A percentile compares a stretch with the other conserved stretches of the same genome.
phyloP scores from a whole-genome alignment of 2,329 filamentous ascomycete genomes.

The Fonsecaea multimorphosa region DNA sequence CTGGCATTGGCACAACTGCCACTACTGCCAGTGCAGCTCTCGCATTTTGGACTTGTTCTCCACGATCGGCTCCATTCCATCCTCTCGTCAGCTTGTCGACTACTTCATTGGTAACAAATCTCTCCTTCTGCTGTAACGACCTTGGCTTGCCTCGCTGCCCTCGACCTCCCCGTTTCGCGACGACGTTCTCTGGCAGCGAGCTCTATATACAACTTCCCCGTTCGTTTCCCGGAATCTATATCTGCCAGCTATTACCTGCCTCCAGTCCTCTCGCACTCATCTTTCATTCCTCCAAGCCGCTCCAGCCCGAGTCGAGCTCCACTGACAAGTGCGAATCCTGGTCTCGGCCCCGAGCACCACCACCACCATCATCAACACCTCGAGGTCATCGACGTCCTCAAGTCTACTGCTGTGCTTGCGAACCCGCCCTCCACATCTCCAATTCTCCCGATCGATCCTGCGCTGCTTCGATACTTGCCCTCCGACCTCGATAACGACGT shows the following conservation, averaged over 20 bases:
- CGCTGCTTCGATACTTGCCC: constrained; percentile 12
- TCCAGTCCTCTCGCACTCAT: constrained; percentile 10
- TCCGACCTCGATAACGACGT: constrained; percentile 13
- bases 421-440: constrained; percentile 11
- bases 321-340: constrained; percentile 21
- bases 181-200: constrained; percentile 11
- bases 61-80: constrained; percentile 23
- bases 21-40: constrained; percentile 1
- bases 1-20: constrained; percentile 17
- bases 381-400: constrained; percentile 26
- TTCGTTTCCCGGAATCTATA: constrained; percentile 4
- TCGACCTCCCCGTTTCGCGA: constrained; percentile 15
- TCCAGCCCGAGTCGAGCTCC: constrained; percentile 25
- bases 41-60: constrained; percentile 22
- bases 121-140: constrained; percentile 21
- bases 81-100: constrained; percentile 34
- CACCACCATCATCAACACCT: constrained; percentile 31
- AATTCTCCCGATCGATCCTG: constrained; percentile 13
- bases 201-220: not conserved
- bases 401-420: constrained; percentile 7
- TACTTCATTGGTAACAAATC: constrained; percentile 17
- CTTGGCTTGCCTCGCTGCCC: constrained; percentile 16
- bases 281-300: constrained; percentile 14
- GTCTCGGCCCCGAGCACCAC: constrained; percentile 26
- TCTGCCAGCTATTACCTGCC: constrained; percentile 7